Evolutionary conservation across 2,329 filamentous ascomycete genomes (phyloP).

Genomic region (Aspergillus fumigatus): DNA sequence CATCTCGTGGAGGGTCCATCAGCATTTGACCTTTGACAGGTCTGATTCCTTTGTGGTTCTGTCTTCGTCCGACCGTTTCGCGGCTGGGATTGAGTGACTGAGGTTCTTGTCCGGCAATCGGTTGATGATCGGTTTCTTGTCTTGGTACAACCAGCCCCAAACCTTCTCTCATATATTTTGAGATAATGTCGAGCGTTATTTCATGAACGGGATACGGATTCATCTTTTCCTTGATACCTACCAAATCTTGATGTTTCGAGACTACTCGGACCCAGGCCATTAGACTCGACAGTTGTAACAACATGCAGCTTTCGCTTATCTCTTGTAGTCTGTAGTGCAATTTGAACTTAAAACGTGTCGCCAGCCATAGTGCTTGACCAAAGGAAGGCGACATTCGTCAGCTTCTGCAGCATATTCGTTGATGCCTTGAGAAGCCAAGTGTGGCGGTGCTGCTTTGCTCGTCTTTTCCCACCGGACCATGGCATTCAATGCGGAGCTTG

Average conservation of each 20-base stretch:
- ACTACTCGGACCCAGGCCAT: not conserved
- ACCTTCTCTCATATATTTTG: constrained; percentile 10
- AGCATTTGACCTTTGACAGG: not conserved
- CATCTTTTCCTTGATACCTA: not conserved
- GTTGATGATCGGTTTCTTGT: not conserved
- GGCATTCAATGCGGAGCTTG: not conserved
- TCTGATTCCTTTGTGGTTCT: not conserved
- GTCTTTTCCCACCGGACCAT: not conserved
- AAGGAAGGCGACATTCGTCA: not conserved
- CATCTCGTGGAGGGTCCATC: not conserved
- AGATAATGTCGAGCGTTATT: constrained; percentile 12
- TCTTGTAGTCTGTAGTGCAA: not conserved
- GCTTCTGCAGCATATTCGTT: not conserved
- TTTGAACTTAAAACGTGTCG: not conserved
- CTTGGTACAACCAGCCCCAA: constrained; percentile 2
- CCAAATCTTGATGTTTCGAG: not conserved
- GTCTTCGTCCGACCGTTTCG: not conserved
- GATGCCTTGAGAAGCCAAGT: not conserved
- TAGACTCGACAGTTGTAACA: not conserved
- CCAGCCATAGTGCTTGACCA: not conserved
- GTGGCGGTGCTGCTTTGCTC: not conserved
- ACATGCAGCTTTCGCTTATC: not conserved
- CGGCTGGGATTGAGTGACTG: not conserved
- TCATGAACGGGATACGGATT: constrained; percentile 16
- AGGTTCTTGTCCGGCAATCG: not conserved